Evolutionary conservation across 208 protist genomes (phyloP), one percentile per base, ranked within the genome.

Genomic region (Leishmania braziliensis): DNA sequence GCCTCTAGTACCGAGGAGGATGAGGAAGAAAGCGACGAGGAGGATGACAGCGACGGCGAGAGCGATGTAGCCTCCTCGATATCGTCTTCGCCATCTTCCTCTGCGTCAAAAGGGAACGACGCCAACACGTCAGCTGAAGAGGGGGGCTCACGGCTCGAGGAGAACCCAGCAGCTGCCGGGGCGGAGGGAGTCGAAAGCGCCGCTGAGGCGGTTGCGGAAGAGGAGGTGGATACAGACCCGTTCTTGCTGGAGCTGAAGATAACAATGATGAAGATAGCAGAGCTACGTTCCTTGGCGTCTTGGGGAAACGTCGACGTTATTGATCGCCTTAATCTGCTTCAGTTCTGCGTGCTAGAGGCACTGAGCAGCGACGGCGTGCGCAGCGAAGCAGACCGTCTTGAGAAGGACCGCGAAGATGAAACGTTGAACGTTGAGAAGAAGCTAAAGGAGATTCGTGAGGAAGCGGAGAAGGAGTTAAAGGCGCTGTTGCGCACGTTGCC

Each of bases 271-370:
- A 77, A 75, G 48, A 79, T 97, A 10, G 75, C 89, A 4, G 88
- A 84, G 54, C 90, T 96, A 18, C 90, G 92, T 29, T 81, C 85
- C 6, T 69, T 93, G 58, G 92, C 93, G 6, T 88, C 93, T 36
- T 98, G 95, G 93, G 92, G 92, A 23, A 98, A 98, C 85, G 39
- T 96, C n/a, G 87, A 91, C 39, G 75, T 94, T 50, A 50, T 74
- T 0, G 91, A 98, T 82, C 93, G 95, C 2, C 84, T 98, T 16
- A 93, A 92, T 78, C 81, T 98, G 23, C 88, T 98, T 1, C 84
- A 91, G 73, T 96, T 91, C 79, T 89, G 89, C 63, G 88, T 98
- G 76, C 81, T 85, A 20, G 91, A 96, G 86, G 88, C 86, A 5
- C 84, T 98, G 20, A 68, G 50, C 39, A 91, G 88, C 77, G 86